Evolutionary conservation across 2,329 filamentous ascomycete species (phyloP), one percentile per base, ranked within the genome.

Genomic region (Alternaria gaisen): DNA sequence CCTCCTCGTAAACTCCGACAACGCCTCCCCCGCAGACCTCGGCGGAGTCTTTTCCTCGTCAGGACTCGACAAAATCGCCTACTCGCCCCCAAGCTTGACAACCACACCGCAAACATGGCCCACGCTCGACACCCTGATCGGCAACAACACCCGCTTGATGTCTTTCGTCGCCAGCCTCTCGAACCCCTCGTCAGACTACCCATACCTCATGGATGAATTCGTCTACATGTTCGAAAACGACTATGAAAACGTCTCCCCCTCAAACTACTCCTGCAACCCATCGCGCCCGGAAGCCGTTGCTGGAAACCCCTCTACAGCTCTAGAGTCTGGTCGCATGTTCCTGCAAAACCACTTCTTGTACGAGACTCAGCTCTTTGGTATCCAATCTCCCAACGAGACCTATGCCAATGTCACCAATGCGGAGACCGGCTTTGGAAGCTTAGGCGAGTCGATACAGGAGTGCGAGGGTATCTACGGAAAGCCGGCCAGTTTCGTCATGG

Each of bases 311-410:
- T 61, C 75, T 5, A 64, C 75, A 1, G 91, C 90, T 2, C 72
- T 91, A 26, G 72, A 81, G 0, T 82, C 83, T 1, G 86, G 86
- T 67, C 84, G 87, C 69, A 84, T 95, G 75, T 87, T 91, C 26
- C 82, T 95, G 10, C 84, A 92, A 81, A 95, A 95, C 82, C 92
- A 95, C 80, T 94, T 95, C 82, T 84, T 90, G 54, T 89, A 94
- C 81, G 80, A 83, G 58, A 79, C 74, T 5, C 73, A 88, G 22
- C 75, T 81, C 1, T 76, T 80, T 53, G 75, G 74, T 20, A 77
- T 80, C 40, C 70, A 78, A 62, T 70, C 66, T 30, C 77, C 77
- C n/a, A 76, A 83, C 18, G 77, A 84, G 4, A 83, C 82, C 60
- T 86, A 73, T 48, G 73, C 92, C 69, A 79, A 86, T 9, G 85